Percentiles rank a stretch among this genome's conserved stretches.
These are phyloP conservation scores for Cercospora nicotianae DNA, from an alignment of 2,329 filamentous ascomycete species.

Conservation along the genomic window DNA sequence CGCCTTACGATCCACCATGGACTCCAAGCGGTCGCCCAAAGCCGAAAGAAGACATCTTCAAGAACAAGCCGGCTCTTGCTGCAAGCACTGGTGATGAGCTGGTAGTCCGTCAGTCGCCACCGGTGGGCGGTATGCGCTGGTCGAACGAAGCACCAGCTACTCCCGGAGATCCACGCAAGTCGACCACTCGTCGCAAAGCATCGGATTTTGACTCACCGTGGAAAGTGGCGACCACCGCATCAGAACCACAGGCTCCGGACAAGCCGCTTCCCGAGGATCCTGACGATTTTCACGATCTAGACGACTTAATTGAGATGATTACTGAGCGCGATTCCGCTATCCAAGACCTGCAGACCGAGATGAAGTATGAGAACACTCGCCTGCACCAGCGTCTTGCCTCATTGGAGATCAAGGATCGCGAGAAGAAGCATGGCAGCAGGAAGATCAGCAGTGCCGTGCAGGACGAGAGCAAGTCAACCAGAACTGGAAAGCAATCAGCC, in stretches of 20 bases:
- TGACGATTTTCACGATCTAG: slow-evolving; percentile 6
- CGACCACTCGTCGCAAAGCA: not conserved
- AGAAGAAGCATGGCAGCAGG: not conserved
- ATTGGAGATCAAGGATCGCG: slow-evolving; percentile 12
- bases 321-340: slow-evolving; percentile 23
- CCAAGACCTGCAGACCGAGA: slow-evolving; percentile 21
- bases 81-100: not conserved
- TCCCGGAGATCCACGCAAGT: slow-evolving; percentile 16
- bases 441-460: not conserved
- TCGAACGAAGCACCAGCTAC: not conserved
- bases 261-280: slow-evolving; percentile 6
- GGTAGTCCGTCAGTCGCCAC: slow-evolving; percentile 18
- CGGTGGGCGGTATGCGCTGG: slow-evolving; percentile 9
- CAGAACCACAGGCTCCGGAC: not conserved
- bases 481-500: not conserved
- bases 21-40: slow-evolving; percentile 15
- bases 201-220: not conserved
- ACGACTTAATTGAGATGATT: slow-evolving; percentile 20
- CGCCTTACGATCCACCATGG: slow-evolving; percentile 17
- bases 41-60: slow-evolving; percentile 20
- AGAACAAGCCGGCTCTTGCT: slow-evolving; percentile 18
- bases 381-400: slow-evolving; percentile 28
- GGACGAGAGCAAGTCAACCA: not conserved
- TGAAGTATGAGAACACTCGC: slow-evolving; percentile 19
- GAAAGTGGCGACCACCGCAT: not conserved